These are phyloP conservation scores for Aspergillus puulaauensis DNA, from an alignment of 2,329 filamentous ascomycete genomes.

Conservation along the genomic window DNA sequence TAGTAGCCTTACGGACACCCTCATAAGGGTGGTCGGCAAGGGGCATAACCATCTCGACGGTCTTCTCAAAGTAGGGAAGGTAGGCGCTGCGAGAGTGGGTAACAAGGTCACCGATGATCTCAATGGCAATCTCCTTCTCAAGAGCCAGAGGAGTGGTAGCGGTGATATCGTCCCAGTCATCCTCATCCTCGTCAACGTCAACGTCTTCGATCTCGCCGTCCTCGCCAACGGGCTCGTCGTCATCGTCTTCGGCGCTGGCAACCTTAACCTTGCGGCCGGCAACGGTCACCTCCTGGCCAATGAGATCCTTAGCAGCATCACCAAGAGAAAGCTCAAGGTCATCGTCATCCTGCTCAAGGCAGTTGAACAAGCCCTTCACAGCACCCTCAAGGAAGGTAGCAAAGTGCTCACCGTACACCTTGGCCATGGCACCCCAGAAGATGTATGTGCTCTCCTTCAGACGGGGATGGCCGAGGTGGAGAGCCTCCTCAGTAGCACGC, in stretches of 20 bases:
- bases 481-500: slow-evolving; percentile 86
- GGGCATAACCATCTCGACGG: slow-evolving; percentile 75
- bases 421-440: slow-evolving; percentile 90
- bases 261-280: slow-evolving; percentile 85
- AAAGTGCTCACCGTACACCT: slow-evolving; percentile 77
- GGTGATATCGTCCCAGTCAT: slow-evolving; percentile 79
- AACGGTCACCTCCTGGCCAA: slow-evolving; percentile 73
- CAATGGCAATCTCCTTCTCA: slow-evolving; percentile 96
- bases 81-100: slow-evolving; percentile 78
- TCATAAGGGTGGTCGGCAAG: slow-evolving; percentile 89
- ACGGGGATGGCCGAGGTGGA: slow-evolving; percentile 83
- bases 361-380: slow-evolving; percentile 66
- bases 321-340: slow-evolving; percentile 75
- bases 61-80: slow-evolving; percentile 84
- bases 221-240: slow-evolving; percentile 49
- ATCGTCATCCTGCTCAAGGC: slow-evolving; percentile 84
- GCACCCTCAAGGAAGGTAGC: slow-evolving; percentile 48
- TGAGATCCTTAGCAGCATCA: slow-evolving; percentile 70
- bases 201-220: slow-evolving; percentile 62
- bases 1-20: slow-evolving; percentile 86
- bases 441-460: slow-evolving; percentile 97
- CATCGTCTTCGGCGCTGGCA: slow-evolving; percentile 59
- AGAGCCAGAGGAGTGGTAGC: slow-evolving; percentile 86
- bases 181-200: slow-evolving; percentile 75
- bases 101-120: slow-evolving; percentile 91